Evolutionary conservation across 129 eudicot genomes (phyloP), one percentile per base, ranked within the genome.

Genomic region (Saposhnikovia divaricata): DNA sequence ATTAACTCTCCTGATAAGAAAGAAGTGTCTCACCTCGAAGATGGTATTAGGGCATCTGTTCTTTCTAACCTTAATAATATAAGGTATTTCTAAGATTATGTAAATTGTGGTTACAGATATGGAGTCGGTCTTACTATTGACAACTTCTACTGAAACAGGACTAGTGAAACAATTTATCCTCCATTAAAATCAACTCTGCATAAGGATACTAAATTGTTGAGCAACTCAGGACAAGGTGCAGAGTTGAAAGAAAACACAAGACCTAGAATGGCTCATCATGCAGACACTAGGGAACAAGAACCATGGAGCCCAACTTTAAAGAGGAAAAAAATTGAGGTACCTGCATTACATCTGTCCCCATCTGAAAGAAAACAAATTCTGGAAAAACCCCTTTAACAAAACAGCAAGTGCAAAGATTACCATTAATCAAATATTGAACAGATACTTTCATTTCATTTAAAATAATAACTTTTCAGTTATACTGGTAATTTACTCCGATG

Each of bases 271-370:
- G 79, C 69, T 59, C 77, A 57, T 61, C 74, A 84, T 77, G 80
- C 57, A 68, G 81, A 65, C 80, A 74, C 74, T 77, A 77, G 82
- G 81, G 87, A 83, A 83, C 88, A 83, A 85, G 80, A 79, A 75
- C 80, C 87, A 78, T 61, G 79, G 40, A 77, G 83, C 43, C 84
- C 78, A 21, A 84, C 87, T 59, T 81, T 88, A 77, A 95, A 95
- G 85, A 87, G 98, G 82, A 91, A 91, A 82, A 37, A 84, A 21
- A 66, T 69, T 43, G 93, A 92, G 98, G 98, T 95, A 73, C 42
- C 12, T 80, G 81, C 77, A 74, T 40, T 59, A 46, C 74, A 50
- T 53, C 46, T 31, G 28, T 74, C 59, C 25, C n/a, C 57, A 4
- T 46, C 6, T 14, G 25, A 38, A 38, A 38, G 13, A 38, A 34